Base-by-base conservation (phyloP, 2,329 filamentous ascomycete species). In the Simplicillium aogashimaense region DNA sequence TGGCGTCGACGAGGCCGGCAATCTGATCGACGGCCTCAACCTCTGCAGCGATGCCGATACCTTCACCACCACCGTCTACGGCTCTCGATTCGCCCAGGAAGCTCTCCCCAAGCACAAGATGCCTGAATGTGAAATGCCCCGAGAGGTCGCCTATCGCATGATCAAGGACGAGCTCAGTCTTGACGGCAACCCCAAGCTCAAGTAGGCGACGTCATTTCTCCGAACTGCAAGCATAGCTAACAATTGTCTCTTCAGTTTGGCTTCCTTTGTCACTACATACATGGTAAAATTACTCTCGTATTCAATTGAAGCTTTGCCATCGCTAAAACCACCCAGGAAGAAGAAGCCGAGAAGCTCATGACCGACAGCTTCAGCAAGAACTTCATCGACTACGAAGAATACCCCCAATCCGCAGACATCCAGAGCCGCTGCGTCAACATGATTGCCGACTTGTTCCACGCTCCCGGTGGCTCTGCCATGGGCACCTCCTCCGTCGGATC, bases 261-360 rank as follows among this genome's bases (percentile, higher is more conserved):
- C 90, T 25, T 89, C 83, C 30, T 97, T 97, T 56, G 88, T 95
- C 49, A 95, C 89, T 2, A 95, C 90, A 1, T 95, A 94, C 69
- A 95, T 95, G 88, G 83, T 86, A 69, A 51, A 65, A 47, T 20
- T 30, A 32, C 17, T 20, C 25, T 42, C 36, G 39, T 35, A 43
- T 39, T 47, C 28, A 46, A 39, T 41, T 38, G 37, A 32, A 36
- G 5, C 5, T 25, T 15, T 10, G 10, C n/a, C n/a, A n/a, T n/a
- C n/a, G 35, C 30, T 35, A 13, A 41, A 28, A 9, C 12, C 3
- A n/a, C 12, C n/a, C 13, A 86, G 83, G 89, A 95, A 67, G 86
- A 95, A 35, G 90, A 95, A 63, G 89, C 83, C 15, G 89, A 95
- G 66, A 88, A 94, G 64, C 84, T 95, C 63, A 97, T 97, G 90